phyloP scores from a whole-genome alignment of 2,329 filamentous ascomycete species.

The Fusarium haematococcum region DNA sequence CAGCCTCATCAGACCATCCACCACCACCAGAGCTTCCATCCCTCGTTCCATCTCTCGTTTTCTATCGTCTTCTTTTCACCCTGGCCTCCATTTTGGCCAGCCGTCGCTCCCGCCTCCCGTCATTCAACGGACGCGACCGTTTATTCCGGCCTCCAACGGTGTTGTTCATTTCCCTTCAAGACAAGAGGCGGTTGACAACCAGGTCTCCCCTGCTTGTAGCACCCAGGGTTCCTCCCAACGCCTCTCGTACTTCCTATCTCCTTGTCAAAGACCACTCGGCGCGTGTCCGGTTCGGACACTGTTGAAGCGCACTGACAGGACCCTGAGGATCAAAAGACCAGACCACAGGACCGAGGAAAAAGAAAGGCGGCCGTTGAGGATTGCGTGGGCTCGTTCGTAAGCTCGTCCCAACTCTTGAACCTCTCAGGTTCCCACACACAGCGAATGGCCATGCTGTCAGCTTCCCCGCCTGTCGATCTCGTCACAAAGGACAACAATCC shows the following conservation, averaged over 20 bases:
- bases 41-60: not conserved
- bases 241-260: conserved; percentile 11
- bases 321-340: conserved; percentile 30
- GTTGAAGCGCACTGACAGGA: conserved; percentile 32
- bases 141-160: not conserved
- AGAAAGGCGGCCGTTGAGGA: conserved; percentile 6
- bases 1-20: not conserved
- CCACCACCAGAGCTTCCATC: not conserved
- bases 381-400: conserved; percentile 15
- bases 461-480: conserved; percentile 37
- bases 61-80: not conserved
- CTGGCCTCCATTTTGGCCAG: not conserved
- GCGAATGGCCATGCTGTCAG: conserved; percentile 11
- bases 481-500: conserved; percentile 18
- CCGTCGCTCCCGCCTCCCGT: not conserved
- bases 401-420: conserved; percentile 29
- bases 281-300: conserved; percentile 2
- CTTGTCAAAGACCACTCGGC: conserved; percentile 7
- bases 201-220: conserved; percentile 43
- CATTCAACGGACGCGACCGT: not conserved
- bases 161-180: conserved; percentile 12
- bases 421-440: not conserved
- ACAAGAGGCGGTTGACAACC: conserved; percentile 20
- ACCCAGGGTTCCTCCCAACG: conserved; percentile 6
- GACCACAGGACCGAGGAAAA: conserved; percentile 6